Conservation (phyloP, 352 stramenopile genomes). For the Phytophthora ohioensis region DNA sequence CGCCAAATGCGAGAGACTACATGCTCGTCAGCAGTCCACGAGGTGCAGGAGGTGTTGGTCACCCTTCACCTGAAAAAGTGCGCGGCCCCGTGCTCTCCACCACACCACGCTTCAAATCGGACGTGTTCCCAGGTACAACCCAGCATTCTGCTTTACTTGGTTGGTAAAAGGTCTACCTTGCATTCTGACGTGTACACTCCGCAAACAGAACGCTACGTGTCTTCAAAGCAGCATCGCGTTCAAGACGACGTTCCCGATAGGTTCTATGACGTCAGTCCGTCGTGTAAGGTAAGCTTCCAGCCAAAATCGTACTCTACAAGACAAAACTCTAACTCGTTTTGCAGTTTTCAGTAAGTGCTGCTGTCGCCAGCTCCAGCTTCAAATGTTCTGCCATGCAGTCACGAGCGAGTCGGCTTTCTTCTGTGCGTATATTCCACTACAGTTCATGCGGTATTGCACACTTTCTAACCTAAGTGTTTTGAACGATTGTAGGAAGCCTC, state of each 20-base stretch:
- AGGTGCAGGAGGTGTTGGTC: slow-evolving; percentile 22
- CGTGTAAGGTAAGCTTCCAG: slow-evolving; percentile 52
- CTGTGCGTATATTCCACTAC: slow-evolving; percentile 39
- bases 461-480: slow-evolving; percentile 3
- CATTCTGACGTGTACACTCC: neutral
- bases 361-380: slow-evolving; percentile 74
- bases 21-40: slow-evolving; percentile 25
- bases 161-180: neutral
- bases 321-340: slow-evolving; percentile 1
- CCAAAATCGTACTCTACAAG: neutral
- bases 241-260: slow-evolving; percentile 65
- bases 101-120: slow-evolving; percentile 76
- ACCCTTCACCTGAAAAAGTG: slow-evolving; percentile 43
- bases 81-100: slow-evolving; percentile 65
- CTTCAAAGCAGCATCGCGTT: slow-evolving; percentile 66
- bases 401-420: slow-evolving; percentile 58
- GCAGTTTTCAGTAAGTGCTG: slow-evolving; percentile 68
- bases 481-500: slow-evolving; percentile 50
- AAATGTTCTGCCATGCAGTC: slow-evolving; percentile 74
- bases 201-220: slow-evolving; percentile 69
- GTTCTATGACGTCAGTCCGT: slow-evolving; percentile 81
- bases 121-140: slow-evolving; percentile 61
- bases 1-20: slow-evolving; percentile 20
- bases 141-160: neutral
- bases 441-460: neutral